These are phyloP conservation scores for Arthrobotrys sinensis DNA, from an alignment of 2,329 filamentous ascomycete species.

Conservation along the genomic window DNA sequence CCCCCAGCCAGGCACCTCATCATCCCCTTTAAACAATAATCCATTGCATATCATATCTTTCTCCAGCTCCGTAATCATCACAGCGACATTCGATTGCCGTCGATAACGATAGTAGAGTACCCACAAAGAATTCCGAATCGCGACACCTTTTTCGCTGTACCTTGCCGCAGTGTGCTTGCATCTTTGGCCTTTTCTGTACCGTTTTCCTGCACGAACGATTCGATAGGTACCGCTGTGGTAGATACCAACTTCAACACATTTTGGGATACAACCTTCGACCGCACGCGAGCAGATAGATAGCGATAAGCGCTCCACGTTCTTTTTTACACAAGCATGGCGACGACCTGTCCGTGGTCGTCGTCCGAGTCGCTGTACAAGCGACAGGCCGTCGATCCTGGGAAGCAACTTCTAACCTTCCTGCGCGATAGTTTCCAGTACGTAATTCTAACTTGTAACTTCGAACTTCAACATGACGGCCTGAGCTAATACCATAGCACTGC, in stretches of 20 bases:
- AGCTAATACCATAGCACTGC: slow-evolving; percentile 64
- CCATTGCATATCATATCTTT: slow-evolving; percentile 5
- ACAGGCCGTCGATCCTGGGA: slow-evolving; percentile 14
- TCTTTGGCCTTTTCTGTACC: slow-evolving; percentile 15
- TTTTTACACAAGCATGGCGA: slow-evolving; percentile 27
- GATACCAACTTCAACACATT: slow-evolving; percentile 18
- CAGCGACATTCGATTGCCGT: background rate
- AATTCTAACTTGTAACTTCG: background rate
- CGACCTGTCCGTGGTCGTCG: slow-evolving; percentile 51
- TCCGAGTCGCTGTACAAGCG: slow-evolving; percentile 41
- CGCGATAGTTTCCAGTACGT: slow-evolving; percentile 48
- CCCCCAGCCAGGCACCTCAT: background rate
- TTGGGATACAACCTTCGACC: background rate
- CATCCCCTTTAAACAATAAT: slow-evolving; percentile 25
- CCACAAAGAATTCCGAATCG: slow-evolving; percentile 12
- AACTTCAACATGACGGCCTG: background rate
- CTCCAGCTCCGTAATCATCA: background rate
- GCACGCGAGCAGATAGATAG: background rate
- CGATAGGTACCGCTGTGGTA: slow-evolving; percentile 11
- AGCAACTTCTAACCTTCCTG: slow-evolving; percentile 33
- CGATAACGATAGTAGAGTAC: background rate
- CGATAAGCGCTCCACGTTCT: slow-evolving; percentile 10
- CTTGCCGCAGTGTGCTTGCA: slow-evolving; percentile 16
- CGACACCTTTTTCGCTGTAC: slow-evolving; percentile 3
- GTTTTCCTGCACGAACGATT: background rate